A percentile compares a stretch with the other conserved stretches of the same genome.
Evolutionary conservation across 2,329 filamentous ascomycete genomes (phyloP).

Genomic region (Tolypocladium album): DNA sequence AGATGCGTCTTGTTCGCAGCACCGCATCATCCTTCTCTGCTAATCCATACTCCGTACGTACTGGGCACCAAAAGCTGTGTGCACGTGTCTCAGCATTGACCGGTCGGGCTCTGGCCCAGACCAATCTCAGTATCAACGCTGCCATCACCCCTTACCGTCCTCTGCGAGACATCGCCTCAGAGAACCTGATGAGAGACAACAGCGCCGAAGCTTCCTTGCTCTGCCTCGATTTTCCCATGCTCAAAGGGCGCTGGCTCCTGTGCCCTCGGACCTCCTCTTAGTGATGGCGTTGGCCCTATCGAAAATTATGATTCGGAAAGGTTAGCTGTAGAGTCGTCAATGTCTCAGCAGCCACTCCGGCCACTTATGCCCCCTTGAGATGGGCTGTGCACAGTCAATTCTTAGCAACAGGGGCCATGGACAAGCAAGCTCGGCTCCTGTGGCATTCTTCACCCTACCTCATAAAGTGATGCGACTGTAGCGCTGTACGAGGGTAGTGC

Average conservation of each 20-base stretch:
- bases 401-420: background rate
- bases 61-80: background rate
- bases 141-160: background rate
- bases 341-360: background rate
- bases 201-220: background rate
- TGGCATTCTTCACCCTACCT: background rate
- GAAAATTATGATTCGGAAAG: background rate
- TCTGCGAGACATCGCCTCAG: background rate
- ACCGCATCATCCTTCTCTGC: background rate
- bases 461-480: background rate
- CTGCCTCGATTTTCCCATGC: background rate
- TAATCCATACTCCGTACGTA: too few species aligned
- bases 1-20: too few species aligned
- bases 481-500: background rate
- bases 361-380: background rate
- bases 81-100: background rate
- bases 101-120: background rate
- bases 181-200: background rate
- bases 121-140: background rate
- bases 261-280: background rate
- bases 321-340: background rate
- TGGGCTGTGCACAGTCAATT: background rate
- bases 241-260: background rate
- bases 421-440: background rate
- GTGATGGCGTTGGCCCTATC: background rate